Percentiles rank a stretch among this genome's conserved stretches.
Conservation (phyloP, 352 stramenopile species). For the Pythium guiyangense region DNA sequence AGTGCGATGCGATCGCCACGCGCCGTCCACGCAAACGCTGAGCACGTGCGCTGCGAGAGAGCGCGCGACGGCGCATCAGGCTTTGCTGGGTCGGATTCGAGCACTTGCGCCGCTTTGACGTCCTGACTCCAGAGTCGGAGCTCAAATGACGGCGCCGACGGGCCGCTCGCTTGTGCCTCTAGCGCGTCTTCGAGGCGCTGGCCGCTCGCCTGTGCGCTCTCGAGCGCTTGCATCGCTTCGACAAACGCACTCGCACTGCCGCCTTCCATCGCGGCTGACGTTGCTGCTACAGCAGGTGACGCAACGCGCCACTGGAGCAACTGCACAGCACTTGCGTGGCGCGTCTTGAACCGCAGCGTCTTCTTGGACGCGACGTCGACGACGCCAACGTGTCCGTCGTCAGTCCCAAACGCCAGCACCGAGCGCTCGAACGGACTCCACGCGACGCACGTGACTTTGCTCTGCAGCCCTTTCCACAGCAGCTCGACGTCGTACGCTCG, state of each 20-base stretch:
- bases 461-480: slow-evolving; percentile 77
- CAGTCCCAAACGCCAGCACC: slow-evolving; percentile 60
- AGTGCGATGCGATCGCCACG: slow-evolving; percentile 27
- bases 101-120: slow-evolving; percentile 11
- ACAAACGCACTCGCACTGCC: slow-evolving; percentile 22
- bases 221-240: slow-evolving; percentile 42
- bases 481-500: slow-evolving; percentile 26
- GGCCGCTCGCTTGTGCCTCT: slow-evolving; percentile 17
- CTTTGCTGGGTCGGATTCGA: slow-evolving; percentile 34
- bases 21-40: slow-evolving; percentile 24
- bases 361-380: slow-evolving; percentile 56
- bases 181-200: slow-evolving; percentile 49
- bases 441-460: slow-evolving; percentile 60
- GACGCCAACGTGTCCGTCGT: slow-evolving; percentile 57
- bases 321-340: slow-evolving; percentile 32
- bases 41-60: slow-evolving; percentile 16
- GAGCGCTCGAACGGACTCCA: slow-evolving; percentile 57
- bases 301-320: slow-evolving; percentile 41
- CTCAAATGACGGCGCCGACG: background rate
- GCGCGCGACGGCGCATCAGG: slow-evolving; percentile 19
- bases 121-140: slow-evolving; percentile 49
- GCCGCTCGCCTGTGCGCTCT: slow-evolving; percentile 40
- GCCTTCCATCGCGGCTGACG: background rate
- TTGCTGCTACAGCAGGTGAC: background rate
- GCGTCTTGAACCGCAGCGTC: slow-evolving; percentile 40